A percentile compares a stretch with the other conserved stretches of the same genome.
phyloP scores from a whole-genome alignment of 345 rosid genomes.

The Cochlearia excelsa region DNA sequence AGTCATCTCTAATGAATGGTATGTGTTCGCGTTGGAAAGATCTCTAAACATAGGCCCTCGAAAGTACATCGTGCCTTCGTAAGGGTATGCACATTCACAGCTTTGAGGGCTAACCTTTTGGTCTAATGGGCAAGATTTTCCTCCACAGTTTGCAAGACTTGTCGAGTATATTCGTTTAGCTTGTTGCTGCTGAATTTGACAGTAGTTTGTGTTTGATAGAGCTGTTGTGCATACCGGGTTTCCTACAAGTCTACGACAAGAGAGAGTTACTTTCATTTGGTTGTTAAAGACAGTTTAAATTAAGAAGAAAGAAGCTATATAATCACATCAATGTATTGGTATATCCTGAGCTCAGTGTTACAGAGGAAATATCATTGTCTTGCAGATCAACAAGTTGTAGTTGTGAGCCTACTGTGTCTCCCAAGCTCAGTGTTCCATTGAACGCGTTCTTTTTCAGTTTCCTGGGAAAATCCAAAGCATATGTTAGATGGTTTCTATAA shows the following conservation, averaged over 20 bases:
- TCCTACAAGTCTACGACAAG: constrained; percentile 66
- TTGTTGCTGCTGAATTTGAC: constrained; percentile 60
- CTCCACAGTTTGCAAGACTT: constrained; percentile 67
- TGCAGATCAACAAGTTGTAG: constrained; percentile 73
- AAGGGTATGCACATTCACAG: constrained; percentile 86
- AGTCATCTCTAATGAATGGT: constrained; percentile 76
- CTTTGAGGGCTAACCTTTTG: constrained; percentile 90
- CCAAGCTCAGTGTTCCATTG: constrained; percentile 56
- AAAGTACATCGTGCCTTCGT: constrained; percentile 79
- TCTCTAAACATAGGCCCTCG: constrained; percentile 77
- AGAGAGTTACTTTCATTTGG: constrained; percentile 20
- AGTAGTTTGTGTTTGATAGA: constrained; percentile 62
- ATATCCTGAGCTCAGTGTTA: constrained; percentile 53
- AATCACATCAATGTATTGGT: constrained; percentile 61
- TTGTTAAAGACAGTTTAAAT: not conserved
- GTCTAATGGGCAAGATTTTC: constrained; percentile 53
- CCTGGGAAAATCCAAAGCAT: constrained; percentile 41
- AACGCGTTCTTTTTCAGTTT: constrained; percentile 68
- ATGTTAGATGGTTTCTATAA: not conserved
- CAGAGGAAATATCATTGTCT: constrained; percentile 68
- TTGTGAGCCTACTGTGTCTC: constrained; percentile 49
- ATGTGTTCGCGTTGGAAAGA: constrained; percentile 49
- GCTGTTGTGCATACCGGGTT: constrained; percentile 76
- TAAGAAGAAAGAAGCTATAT: constrained; percentile 5
- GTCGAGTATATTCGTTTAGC: constrained; percentile 63